Conservation (phyloP, 768 basidiomycete genomes). For the Asterophora parasitica region DNA sequence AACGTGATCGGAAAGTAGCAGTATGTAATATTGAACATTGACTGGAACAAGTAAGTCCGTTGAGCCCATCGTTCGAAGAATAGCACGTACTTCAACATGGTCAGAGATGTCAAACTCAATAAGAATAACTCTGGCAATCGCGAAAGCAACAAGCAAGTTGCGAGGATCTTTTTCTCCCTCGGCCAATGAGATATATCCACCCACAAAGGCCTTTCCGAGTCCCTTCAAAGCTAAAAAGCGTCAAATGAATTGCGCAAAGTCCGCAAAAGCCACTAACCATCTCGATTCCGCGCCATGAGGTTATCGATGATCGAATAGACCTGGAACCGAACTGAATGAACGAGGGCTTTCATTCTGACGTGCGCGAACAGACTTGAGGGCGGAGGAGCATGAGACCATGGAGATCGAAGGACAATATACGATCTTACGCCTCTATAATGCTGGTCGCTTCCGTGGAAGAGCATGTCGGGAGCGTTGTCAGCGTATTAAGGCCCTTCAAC, state of each 20-base stretch:
- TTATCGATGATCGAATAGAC: conserved; percentile 81
- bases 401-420: neutral
- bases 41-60: conserved; percentile 36
- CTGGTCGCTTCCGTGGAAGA: conserved; percentile 59
- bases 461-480: conserved; percentile 61
- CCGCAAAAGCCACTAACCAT: conserved; percentile 38
- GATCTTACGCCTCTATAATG: conserved; percentile 53
- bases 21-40: conserved; percentile 90
- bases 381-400: conserved; percentile 1
- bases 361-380: conserved; percentile 61
- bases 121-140: conserved; percentile 78
- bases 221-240: conserved; percentile 53
- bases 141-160: conserved; percentile 86
- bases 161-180: conserved; percentile 98
- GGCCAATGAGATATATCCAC: conserved; percentile 72
- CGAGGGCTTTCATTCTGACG: conserved; percentile 76
- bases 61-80: neutral
- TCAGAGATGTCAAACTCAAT: conserved; percentile 81
- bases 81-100: conserved; percentile 64
- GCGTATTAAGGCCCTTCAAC: conserved; percentile 64
- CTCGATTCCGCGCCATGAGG: conserved; percentile 65
- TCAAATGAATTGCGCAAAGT: neutral
- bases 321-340: conserved; percentile 75
- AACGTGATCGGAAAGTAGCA: conserved; percentile 99
- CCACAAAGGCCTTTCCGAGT: conserved; percentile 69